Percentiles rank a stretch among this genome's conserved stretches.
These are phyloP conservation scores for Erythrophleum ivorense DNA, from an alignment of 331 rosid genomes.

Conservation along the genomic window DNA sequence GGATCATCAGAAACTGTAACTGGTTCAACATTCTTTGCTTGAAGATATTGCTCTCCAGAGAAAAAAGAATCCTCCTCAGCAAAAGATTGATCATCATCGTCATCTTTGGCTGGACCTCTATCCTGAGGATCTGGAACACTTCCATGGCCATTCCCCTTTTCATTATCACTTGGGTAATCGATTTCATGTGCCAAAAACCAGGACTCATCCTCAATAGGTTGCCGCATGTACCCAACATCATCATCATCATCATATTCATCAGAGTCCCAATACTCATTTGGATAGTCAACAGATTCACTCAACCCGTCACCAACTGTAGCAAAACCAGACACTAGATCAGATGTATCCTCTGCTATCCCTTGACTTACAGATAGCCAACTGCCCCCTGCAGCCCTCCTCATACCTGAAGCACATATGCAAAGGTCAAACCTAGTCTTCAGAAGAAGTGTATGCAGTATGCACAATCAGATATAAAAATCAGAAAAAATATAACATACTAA, in stretches of 20 bases:
- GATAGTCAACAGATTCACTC: constrained; percentile 74
- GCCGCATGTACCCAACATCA: constrained; percentile 81
- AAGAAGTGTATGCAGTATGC: not conserved
- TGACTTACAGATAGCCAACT: constrained; percentile 99
- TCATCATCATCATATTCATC: constrained; percentile 84
- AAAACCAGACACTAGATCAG: constrained; percentile 98
- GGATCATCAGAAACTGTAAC: constrained; percentile 74
- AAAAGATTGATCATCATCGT: constrained; percentile 96
- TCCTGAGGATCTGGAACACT: constrained; percentile 90
- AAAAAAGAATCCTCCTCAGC: constrained; percentile 97
- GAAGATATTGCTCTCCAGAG: constrained; percentile 93
- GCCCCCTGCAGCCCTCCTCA: constrained; percentile 80
- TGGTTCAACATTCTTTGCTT: constrained; percentile 74
- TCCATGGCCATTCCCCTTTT: constrained; percentile 87
- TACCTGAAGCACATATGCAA: constrained; percentile 63
- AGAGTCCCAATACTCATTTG: constrained; percentile 82
- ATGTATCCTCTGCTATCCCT: constrained; percentile 94
- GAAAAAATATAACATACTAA: constrained; percentile 17
- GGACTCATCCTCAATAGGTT: constrained; percentile 80
- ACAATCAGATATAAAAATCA: constrained; percentile 22
- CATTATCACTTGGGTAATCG: constrained; percentile 83
- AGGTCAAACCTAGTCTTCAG: constrained; percentile 34
- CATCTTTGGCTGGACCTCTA: constrained; percentile 82
- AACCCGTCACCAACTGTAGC: constrained; percentile 93
- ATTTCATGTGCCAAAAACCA: constrained; percentile 85